phyloP scores from a whole-genome alignment of 1,139 yeast species.

The Candida neerlandica region DNA sequence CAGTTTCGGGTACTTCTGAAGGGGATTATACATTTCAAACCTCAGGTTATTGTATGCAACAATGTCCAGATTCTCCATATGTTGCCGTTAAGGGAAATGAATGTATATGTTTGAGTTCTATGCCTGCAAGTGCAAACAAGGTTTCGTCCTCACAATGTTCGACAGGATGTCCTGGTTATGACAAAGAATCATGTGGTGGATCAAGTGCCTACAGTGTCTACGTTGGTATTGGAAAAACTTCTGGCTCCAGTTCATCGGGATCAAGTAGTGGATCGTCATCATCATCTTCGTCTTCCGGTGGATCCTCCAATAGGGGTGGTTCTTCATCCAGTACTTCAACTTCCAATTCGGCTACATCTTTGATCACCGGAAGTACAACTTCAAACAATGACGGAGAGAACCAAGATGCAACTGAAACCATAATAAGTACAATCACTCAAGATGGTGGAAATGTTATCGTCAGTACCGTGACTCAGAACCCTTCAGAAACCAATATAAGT shows the following conservation, averaged over 20 bases:
- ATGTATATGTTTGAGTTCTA: slow-evolving; percentile 66
- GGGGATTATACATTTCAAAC: slow-evolving; percentile 53
- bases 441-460: slow-evolving; percentile 12
- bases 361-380: slow-evolving; percentile 25
- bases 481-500: slow-evolving; percentile 2
- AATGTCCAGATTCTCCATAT: slow-evolving; percentile 54
- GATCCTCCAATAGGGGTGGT: slow-evolving; percentile 3
- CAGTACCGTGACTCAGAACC: slow-evolving; percentile 15
- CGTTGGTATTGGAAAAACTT: slow-evolving; percentile 21
- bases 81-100: slow-evolving; percentile 62
- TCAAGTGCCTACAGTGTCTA: slow-evolving; percentile 42
- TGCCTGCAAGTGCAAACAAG: slow-evolving; percentile 46
- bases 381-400: slow-evolving; percentile 5
- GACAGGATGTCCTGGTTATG: slow-evolving; percentile 54
- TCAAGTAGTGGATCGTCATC: slow-evolving; percentile 1
- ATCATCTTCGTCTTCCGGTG: slow-evolving; percentile 11
- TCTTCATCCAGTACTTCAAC: background rate
- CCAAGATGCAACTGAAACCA: slow-evolving; percentile 9
- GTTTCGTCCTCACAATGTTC: slow-evolving; percentile 38
- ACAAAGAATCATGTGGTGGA: slow-evolving; percentile 60
- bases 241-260: no score
- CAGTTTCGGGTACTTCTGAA: slow-evolving; percentile 24
- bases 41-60: slow-evolving; percentile 46
- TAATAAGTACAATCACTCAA: slow-evolving; percentile 9
- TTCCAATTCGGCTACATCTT: slow-evolving; percentile 18